Evolutionary conservation across 176 grass and related monocot genomes (phyloP).

Genomic region (Raddia distichophylla): DNA sequence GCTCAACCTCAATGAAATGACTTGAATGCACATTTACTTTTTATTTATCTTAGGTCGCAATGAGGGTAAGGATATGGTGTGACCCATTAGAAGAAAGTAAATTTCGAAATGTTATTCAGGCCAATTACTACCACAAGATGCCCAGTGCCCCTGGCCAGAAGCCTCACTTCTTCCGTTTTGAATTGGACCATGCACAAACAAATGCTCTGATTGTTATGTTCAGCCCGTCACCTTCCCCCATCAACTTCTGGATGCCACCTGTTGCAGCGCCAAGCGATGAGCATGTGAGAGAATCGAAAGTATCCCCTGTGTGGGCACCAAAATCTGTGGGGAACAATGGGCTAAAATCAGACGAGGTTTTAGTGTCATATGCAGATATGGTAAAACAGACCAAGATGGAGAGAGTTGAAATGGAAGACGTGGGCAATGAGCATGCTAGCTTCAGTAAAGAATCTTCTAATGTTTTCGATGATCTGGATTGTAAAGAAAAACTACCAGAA

Average conservation of each 20-base stretch:
- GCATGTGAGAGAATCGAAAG: constrained; percentile 8
- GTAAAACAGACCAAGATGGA: constrained; percentile 40
- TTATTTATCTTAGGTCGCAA: constrained; percentile 62
- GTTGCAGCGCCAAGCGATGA: constrained; percentile 27
- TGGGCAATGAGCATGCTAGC: constrained; percentile 21
- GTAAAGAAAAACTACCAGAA: constrained; percentile 23
- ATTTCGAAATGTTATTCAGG: constrained; percentile 69
- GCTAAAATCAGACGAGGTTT: constrained; percentile 38
- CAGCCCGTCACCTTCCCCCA: constrained; percentile 48
- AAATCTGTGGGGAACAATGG: constrained; percentile 1
- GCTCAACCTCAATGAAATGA: constrained; percentile 32
- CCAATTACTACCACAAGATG: constrained; percentile 69
- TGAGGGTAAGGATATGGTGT: constrained; percentile 57
- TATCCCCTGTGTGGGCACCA: constrained; percentile 17
- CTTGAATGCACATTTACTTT: neutral
- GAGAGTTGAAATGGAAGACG: constrained; percentile 20
- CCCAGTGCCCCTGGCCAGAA: constrained; percentile 37
- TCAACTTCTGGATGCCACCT: constrained; percentile 48
- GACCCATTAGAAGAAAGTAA: constrained; percentile 58
- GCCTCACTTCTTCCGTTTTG: constrained; percentile 72
- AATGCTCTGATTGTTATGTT: constrained; percentile 66
- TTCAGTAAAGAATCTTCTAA: constrained; percentile 33
- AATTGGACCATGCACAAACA: constrained; percentile 83
- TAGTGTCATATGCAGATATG: constrained; percentile 46
- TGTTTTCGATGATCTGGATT: constrained; percentile 41